Base-by-base conservation (phyloP, 2,329 filamentous ascomycete species). In the Pseudophaeomoniella oleicola region DNA sequence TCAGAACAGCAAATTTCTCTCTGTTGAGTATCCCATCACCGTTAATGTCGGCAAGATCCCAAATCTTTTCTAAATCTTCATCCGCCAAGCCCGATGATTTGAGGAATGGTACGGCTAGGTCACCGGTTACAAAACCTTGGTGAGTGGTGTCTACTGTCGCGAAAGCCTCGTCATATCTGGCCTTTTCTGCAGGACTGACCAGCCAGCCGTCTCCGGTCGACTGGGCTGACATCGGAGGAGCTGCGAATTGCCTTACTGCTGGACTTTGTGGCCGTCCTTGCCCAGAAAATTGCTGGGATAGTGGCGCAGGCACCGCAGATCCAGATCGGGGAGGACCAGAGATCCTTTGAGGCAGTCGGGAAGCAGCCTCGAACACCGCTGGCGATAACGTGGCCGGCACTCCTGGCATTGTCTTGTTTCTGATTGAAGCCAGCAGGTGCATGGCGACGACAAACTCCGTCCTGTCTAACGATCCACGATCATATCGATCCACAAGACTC, bases 401-500 rank as follows among this genome's bases (percentile, higher is more conserved):
- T 14, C 72, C 76, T 44, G 84, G 78, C 56, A 98, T 71, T 18
- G 77, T 69, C 15, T 86, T 82, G 10, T 78, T 81, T 66, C 93
- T 94, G 62, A 84, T 85, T 10, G 86, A 94, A 11, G 85, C 88
- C 43, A 98, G 69, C 42, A 98, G 67, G 57, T 98, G 90, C 90
- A 98, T 98, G 32, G 90, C 90, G 51, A 98, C 92, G 53, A 94
- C 82, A 55, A 98, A 98, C 50, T 96, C 90, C 11, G 86, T 88
- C 48, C 78, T 70, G 39, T 87, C 81, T 22, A 98, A 69, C 19
- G 81, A 77, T 35, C 90, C 90, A 37, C 87, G 77, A 60, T 94
- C 86, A 58, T 94, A 87, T 0, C 85, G 90, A 55, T 98, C 90
- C 15, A 87, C 81, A 42, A 98, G 70, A 49, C 82, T 86, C 90